phyloP scores from a whole-genome alignment of 768 basidiomycete genomes.

The Termitomyces eurrhizus region DNA sequence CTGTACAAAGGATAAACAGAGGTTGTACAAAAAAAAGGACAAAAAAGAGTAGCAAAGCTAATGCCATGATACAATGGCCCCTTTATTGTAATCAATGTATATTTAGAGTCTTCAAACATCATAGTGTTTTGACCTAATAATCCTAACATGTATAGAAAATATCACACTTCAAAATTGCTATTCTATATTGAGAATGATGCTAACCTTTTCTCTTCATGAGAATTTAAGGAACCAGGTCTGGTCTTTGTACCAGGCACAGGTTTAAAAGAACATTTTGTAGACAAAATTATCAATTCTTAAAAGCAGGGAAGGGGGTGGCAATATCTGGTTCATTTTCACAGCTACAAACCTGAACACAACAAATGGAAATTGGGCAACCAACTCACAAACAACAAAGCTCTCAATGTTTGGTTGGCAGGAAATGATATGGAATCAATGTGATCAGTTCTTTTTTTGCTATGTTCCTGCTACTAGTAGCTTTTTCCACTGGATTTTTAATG shows the following conservation, averaged over 20 bases:
- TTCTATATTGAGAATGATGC: background rate
- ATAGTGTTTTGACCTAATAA: background rate
- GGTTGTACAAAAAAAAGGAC: slow-evolving; percentile 17
- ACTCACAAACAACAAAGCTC: no score
- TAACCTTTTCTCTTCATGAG: no score
- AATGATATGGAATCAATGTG: no score
- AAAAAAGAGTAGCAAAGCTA: slow-evolving; percentile 14
- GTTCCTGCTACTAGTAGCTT: no score
- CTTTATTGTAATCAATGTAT: background rate
- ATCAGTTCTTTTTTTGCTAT: no score
- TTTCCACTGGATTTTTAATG: no score
- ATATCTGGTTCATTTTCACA: background rate
- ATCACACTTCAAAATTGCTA: background rate
- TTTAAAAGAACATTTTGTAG: background rate
- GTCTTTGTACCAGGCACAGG: no score
- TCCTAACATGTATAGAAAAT: no score
- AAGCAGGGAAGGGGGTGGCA: background rate
- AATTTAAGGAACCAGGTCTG: no score
- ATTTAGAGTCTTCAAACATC: background rate
- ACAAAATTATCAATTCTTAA: background rate
- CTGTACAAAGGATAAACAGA: slow-evolving; percentile 18
- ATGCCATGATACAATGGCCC: background rate
- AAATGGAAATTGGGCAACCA: background rate
- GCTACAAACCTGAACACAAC: background rate
- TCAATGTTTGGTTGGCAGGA: no score